phyloP scores from a whole-genome alignment of 2,329 filamentous ascomycete genomes.

The Anthostomella pinea region DNA sequence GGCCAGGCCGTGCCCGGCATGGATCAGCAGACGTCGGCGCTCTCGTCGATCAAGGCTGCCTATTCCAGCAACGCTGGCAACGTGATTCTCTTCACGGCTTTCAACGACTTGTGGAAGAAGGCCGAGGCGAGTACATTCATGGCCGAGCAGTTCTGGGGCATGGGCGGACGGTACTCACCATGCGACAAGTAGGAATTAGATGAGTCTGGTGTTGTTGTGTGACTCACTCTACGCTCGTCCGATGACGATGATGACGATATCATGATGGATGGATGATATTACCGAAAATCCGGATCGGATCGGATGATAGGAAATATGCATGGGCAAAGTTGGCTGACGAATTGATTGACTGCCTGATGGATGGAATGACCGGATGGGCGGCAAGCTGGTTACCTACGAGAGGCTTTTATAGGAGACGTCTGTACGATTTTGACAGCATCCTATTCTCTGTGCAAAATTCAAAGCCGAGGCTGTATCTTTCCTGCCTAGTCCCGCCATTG shows the following conservation, averaged over 20 bases:
- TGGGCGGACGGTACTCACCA: constrained; percentile 37
- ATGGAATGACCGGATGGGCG: no score
- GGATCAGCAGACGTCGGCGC: constrained; percentile 63
- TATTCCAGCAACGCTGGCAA: constrained; percentile 51
- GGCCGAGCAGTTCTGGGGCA: constrained; percentile 77
- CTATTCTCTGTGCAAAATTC: constrained; percentile 12
- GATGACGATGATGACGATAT: background rate
- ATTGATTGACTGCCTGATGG: no score
- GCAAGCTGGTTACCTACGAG: no score
- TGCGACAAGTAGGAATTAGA: no score
- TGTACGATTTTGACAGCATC: constrained; percentile 25
- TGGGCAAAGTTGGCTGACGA: constrained; percentile 13
- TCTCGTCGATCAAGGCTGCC: constrained; percentile 59
- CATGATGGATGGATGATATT: background rate
- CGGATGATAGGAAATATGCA: constrained; percentile 14
- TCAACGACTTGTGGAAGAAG: constrained; percentile 77
- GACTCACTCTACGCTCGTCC: no score
- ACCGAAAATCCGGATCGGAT: constrained; percentile 1
- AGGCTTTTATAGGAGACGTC: no score
- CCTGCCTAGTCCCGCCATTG: no score
- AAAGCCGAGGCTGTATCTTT: constrained; percentile 9
- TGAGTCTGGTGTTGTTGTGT: no score
- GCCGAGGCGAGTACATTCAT: constrained; percentile 60
- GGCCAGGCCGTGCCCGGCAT: constrained; percentile 64
- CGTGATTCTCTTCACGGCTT: constrained; percentile 74